Conservation (phyloP, 805 yeast genomes). For the Hanseniaspora pseudoguilliermondii region DNA sequence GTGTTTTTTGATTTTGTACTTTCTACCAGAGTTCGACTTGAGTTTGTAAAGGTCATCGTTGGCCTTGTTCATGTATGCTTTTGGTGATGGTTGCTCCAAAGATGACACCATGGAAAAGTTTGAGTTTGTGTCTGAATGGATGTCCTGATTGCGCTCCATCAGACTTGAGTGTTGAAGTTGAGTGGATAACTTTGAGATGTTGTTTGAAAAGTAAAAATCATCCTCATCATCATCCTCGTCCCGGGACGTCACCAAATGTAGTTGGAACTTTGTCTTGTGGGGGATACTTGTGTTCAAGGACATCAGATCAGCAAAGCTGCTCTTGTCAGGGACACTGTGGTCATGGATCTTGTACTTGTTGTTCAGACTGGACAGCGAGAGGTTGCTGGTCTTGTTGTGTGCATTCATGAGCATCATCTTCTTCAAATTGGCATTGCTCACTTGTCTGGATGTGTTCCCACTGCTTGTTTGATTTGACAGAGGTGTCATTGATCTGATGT, state of each 20-base stretch:
- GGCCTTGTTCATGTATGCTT: not conserved
- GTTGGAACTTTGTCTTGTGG: not conserved
- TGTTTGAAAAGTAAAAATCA: not conserved
- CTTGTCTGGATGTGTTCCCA: slow-evolving; percentile 5
- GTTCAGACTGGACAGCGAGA: not conserved
- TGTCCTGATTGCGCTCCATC: not conserved
- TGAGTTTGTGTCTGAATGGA: not conserved
- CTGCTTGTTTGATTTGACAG: not conserved
- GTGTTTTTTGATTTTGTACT: not conserved
- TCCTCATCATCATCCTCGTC: slow-evolving; percentile 5
- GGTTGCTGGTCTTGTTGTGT: not conserved
- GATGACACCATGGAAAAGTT: slow-evolving; percentile 8
- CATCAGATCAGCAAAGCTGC: not conserved
- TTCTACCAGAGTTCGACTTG: not conserved
- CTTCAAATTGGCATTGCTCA: slow-evolving; percentile 6
- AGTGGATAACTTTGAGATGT: not conserved
- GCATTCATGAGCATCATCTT: slow-evolving; percentile 10
- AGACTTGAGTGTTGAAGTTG: not conserved
- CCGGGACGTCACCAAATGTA: slow-evolving; percentile 1
- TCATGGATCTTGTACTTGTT: not conserved
- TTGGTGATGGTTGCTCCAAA: not conserved
- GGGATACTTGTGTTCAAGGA: not conserved
- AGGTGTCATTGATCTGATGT: slow-evolving; percentile 1
- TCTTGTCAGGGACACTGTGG: not conserved
- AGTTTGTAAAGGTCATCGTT: too few relatives aligned